Conservation (phyloP, 1,139 yeast species). For the Sugiyamaella paludigena region DNA sequence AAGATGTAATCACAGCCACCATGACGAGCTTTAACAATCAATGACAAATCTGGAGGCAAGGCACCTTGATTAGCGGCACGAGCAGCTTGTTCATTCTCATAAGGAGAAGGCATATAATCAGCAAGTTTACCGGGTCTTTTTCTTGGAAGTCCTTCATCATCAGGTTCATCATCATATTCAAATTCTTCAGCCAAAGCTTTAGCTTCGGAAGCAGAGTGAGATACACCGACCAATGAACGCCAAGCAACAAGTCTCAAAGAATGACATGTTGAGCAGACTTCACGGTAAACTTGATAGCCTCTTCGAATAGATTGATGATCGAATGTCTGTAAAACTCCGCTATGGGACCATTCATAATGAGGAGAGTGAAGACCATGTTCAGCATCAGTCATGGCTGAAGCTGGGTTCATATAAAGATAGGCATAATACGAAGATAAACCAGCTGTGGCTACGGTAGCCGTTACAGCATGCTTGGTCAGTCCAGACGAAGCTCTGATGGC, state of each 20-base stretch:
- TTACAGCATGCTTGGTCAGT: constrained; percentile 36
- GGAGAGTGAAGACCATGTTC: constrained; percentile 99
- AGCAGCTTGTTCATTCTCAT: constrained; percentile 97
- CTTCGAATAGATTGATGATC: constrained; percentile 98
- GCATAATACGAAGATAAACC: constrained; percentile 37
- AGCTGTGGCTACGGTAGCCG: constrained; percentile 33
- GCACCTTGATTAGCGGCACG: constrained; percentile 99
- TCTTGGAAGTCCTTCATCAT: constrained; percentile 98
- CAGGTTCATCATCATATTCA: constrained; percentile 99
- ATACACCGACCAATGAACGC: constrained; percentile 97
- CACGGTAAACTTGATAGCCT: constrained; percentile 98
- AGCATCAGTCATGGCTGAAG: constrained; percentile 97
- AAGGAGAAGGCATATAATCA: constrained; percentile 92
- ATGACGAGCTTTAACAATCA: constrained; percentile 98
- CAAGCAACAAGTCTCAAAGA: constrained; percentile 96
- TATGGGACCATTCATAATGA: constrained; percentile 89
- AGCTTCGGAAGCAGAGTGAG: constrained; percentile 88
- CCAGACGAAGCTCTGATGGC: constrained; percentile 30
- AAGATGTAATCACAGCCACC: constrained; percentile 97
- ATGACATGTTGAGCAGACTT: constrained; percentile 99
- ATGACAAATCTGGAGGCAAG: constrained; percentile 94
- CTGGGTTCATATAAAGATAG: constrained; percentile 41
- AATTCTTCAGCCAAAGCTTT: constrained; percentile 93
- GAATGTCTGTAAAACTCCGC: constrained; percentile 81
- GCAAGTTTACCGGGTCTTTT: constrained; percentile 98